phyloP scores from a whole-genome alignment of 1,284 basidiomycete species.

The Ceratobasidium papillatum region DNA sequence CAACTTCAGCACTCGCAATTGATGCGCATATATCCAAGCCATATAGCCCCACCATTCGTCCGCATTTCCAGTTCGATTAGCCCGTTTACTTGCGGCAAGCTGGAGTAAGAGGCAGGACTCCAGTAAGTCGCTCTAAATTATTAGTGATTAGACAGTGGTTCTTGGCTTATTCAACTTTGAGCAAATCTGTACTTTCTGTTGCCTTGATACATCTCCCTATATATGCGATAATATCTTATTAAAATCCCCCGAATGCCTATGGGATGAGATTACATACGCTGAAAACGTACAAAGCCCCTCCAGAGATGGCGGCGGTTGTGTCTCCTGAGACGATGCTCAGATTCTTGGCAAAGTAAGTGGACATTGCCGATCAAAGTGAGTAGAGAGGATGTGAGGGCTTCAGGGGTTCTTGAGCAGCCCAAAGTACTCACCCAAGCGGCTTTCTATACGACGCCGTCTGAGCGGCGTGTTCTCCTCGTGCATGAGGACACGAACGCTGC shows the following conservation, averaged over 20 bases:
- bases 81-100: no score
- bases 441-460: no score
- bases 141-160: not conserved
- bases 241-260: not conserved
- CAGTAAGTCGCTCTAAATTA: no score
- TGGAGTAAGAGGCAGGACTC: no score
- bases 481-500: no score
- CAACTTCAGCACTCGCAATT: no score
- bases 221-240: not conserved
- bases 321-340: not conserved
- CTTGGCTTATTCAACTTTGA: not conserved
- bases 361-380: not conserved
- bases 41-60: no score
- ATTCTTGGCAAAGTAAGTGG: not conserved
- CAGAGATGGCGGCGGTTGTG: not conserved
- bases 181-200: not conserved
- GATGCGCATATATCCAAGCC: no score
- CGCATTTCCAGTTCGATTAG: no score
- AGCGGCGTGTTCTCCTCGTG: no score
- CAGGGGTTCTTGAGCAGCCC: no score
- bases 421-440: not conserved
- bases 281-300: not conserved
- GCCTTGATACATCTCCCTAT: not conserved
- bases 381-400: not conserved
- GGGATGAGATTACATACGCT: not conserved